Conservation (phyloP, 2,329 filamentous ascomycete species). For the Lasiodiplodia citricola region DNA sequence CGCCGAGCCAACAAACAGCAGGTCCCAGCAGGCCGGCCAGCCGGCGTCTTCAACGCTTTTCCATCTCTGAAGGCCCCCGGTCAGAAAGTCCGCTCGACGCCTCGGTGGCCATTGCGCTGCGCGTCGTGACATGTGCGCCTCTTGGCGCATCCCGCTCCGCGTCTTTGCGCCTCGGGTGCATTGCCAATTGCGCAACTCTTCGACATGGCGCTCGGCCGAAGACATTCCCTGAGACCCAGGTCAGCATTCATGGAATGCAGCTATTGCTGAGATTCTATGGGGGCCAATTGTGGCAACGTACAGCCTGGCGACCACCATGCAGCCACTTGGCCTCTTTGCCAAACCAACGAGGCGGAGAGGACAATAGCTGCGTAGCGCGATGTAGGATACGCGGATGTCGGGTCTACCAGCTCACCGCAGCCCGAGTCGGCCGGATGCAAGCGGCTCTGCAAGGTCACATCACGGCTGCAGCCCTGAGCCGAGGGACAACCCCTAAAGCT, state of each 20-base stretch:
- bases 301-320: not conserved
- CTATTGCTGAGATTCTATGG: not conserved
- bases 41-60: constrained; percentile 23
- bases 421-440: constrained; percentile 10
- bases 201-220: not conserved
- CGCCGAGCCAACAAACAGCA: constrained; percentile 26
- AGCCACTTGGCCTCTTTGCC: not conserved
- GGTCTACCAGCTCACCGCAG: constrained; percentile 7
- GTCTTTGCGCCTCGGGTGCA: constrained; percentile 2
- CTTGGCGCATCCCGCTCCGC: constrained; percentile 9
- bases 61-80: constrained; percentile 2
- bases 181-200: not conserved
- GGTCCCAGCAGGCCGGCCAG: constrained; percentile 2
- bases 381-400: not conserved
- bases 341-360: not conserved
- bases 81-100: not conserved
- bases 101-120: constrained; percentile 14
- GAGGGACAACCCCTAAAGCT: constrained; percentile 1
- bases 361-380: not conserved
- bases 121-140: constrained; percentile 14
- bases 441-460: constrained; percentile 7
- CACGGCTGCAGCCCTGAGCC: not conserved
- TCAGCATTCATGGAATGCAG: not conserved
- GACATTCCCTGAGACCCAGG: not conserved
- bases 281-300: not conserved